These are phyloP conservation scores for Chlamydomonas urium DNA, from an alignment of 139 green algal genomes.

Conservation along the genomic window DNA sequence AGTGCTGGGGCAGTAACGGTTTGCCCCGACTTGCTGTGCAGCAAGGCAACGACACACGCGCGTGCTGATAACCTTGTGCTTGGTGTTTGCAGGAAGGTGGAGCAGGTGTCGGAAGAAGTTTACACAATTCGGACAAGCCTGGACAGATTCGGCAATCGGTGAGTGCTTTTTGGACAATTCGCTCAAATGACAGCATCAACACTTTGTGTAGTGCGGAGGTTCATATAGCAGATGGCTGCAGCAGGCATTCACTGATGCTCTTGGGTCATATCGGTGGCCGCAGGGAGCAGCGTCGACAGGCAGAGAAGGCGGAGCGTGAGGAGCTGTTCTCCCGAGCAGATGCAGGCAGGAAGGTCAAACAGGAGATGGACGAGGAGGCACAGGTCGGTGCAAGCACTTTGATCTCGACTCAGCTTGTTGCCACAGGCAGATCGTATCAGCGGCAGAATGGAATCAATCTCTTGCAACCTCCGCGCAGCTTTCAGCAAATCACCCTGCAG, in stretches of 20 bases:
- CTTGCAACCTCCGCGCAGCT: no score
- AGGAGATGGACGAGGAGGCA: slow-evolving; percentile 55
- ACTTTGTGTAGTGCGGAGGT: no score
- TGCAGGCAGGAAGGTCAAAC: slow-evolving; percentile 26
- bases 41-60: no score
- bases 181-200: no score
- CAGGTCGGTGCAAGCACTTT: slow-evolving; percentile 17
- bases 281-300: slow-evolving; percentile 20
- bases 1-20: background rate
- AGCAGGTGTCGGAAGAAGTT: slow-evolving; percentile 77
- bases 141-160: slow-evolving; percentile 20
- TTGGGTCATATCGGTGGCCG: no score
- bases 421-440: no score
- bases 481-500: no score
- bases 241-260: no score
- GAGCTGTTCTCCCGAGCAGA: slow-evolving; percentile 63
- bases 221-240: no score
- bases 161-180: no score
- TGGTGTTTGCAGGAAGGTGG: slow-evolving; percentile 65
- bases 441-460: no score
- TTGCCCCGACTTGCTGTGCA: background rate
- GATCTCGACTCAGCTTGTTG: no score
- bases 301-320: slow-evolving; percentile 47
- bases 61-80: background rate
- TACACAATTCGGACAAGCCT: slow-evolving; percentile 41